Base-by-base conservation (phyloP, 1,284 basidiomycete genomes). In the Cryptococcus amylolentus region DNA sequence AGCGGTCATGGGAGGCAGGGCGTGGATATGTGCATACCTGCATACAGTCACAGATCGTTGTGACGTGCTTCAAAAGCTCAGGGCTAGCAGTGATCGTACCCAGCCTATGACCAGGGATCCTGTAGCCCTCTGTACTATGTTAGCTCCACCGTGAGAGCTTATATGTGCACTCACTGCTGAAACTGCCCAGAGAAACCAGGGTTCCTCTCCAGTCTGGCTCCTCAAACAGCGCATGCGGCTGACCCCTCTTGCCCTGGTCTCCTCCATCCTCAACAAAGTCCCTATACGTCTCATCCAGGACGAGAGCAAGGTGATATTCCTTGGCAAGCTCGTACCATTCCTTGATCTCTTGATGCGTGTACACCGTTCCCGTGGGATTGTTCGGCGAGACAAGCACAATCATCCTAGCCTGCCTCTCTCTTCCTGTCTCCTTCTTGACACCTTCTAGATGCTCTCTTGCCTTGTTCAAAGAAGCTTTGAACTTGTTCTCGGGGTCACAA, bases 251-350 rank as follows among this genome's bases (percentile, higher is more conserved):
- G 1, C 54, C 58, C 26, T 9, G 23, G 6, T 54, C 51, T 2
- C 52, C 60, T 26, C 49, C 56, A n/a, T 39, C 59, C 40, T 81
- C 75, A 45, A 91, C 80, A 67, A 94, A 92, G 68, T 94, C 90
- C 18, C 89, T 84, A 73, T 95, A 94, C 0, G 90, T 91, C 75
- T 91, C 88, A 72, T 92, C 89, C n/a, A 94, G 61, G 23, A 94
- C 83, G n/a, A 94, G 81, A 0, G 89, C 86, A 10, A 93, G 71
- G 4, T 81, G 78, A 35, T 81, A 75, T 52, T 82, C 75, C 28
- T 70, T 77, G 0, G 89, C 88, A 0, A 94, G 81, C 0, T 75
- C 67, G 3, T 83, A 83, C 68, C 92, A 91, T 5, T 82, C 77
- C 0, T 79, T 71, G n/a, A 94, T 77, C 16, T 88, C 78, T 0